These are phyloP conservation scores for Colletotrichum sp. DNA, from an alignment of 2,329 filamentous ascomycete genomes.

Conservation along the genomic window DNA sequence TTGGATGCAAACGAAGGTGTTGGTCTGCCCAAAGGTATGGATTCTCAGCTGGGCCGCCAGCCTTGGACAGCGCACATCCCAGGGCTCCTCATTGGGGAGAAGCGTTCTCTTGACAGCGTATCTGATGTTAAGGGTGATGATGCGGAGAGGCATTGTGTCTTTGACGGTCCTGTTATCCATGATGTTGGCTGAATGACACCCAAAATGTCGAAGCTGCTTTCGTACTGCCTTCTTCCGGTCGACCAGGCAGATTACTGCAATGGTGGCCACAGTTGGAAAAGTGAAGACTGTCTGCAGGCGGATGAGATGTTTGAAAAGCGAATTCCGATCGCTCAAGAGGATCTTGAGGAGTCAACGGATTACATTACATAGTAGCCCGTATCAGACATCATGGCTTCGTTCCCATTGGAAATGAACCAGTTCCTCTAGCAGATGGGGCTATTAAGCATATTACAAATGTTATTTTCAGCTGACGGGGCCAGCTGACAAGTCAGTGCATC, in stretches of 20 bases:
- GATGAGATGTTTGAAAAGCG: background rate
- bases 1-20: constrained; percentile 69
- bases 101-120: constrained; percentile 61
- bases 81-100: constrained; percentile 58
- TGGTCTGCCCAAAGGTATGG: constrained; percentile 52
- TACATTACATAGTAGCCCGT: background rate
- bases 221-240: background rate
- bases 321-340: background rate
- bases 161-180: background rate
- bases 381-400: background rate
- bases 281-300: background rate
- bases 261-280: background rate
- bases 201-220: background rate
- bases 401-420: no score
- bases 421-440: background rate
- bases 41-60: constrained; percentile 61
- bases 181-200: background rate
- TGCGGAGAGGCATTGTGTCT: constrained; percentile 46
- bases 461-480: background rate
- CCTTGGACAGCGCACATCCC: constrained; percentile 59
- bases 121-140: constrained; percentile 71
- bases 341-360: background rate
- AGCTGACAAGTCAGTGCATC: background rate
- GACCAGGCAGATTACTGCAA: background rate
- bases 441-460: background rate